A percentile compares a stretch with the other conserved stretches of the same genome.
phyloP scores from a whole-genome alignment of 768 basidiomycete genomes.

The Phlegmacium glaucopus region DNA sequence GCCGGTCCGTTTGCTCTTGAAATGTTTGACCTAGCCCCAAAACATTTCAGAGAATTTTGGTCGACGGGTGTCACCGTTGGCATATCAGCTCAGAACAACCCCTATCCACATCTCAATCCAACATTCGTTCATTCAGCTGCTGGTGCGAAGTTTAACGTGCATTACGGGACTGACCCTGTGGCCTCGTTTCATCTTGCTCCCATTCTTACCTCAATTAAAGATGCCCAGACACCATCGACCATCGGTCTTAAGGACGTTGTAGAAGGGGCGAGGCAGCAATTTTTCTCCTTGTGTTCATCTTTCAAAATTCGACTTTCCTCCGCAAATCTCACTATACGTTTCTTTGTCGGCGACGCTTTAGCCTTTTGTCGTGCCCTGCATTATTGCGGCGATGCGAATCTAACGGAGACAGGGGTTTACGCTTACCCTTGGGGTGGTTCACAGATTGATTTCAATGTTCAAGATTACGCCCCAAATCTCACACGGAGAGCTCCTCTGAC shows the following conservation, averaged over 20 bases:
- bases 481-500: constrained; percentile 24
- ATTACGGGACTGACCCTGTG: constrained; percentile 43
- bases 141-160: constrained; percentile 36
- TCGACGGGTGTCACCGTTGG: constrained; percentile 36
- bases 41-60: constrained; percentile 32
- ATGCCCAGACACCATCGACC: neutral
- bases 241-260: constrained; percentile 20
- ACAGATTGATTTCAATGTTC: constrained; percentile 26
- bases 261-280: constrained; percentile 28
- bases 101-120: constrained; percentile 37
- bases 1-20: constrained; percentile 32
- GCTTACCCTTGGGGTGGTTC: constrained; percentile 31
- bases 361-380: constrained; percentile 35
- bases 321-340: constrained; percentile 28
- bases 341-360: constrained; percentile 39
- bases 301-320: constrained; percentile 19
- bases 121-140: constrained; percentile 40
- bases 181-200: constrained; percentile 38
- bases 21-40: neutral
- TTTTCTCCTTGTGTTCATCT: constrained; percentile 28
- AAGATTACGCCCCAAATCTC: constrained; percentile 23
- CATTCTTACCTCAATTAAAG: constrained; percentile 20
- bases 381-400: constrained; percentile 11
- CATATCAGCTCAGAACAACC: constrained; percentile 7
- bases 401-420: constrained; percentile 26